Base-by-base conservation (phyloP, 176 grass and related monocot genomes). In the Raddia guianensis region DNA sequence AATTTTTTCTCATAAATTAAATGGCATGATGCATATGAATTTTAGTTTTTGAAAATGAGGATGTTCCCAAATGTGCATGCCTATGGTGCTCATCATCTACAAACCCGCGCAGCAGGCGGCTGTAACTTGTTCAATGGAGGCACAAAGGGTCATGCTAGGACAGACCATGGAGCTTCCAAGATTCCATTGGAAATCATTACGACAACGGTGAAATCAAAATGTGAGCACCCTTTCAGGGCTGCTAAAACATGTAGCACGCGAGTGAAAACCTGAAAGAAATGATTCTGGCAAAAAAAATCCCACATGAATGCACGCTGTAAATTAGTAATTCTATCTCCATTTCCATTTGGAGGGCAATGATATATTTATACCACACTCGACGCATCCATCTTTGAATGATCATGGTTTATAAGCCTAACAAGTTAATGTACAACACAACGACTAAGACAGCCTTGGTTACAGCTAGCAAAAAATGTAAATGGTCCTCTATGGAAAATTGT, bases 371-470 rank as follows among this genome's bases (percentile, higher is more conserved):
- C 68, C 73, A 88, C 68, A 74, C 34, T 67, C 11, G 37, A 62
- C 0, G 50, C 56, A 33, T 37, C 48, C 52, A 63, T 69, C 46
- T 75, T 65, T 73, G 34, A 82, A 78, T n/a, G 46, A 86, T 73
- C 51, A 84, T 69, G 64, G 56, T 80, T 89, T 66, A 67, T 89
- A 81, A 81, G 78, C 66, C 73, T 78, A 89, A 64, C 58, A 86
- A 86, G 73, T 82, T 72, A 90, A 77, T 86, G 78, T 90, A 86
- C 88, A 90, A 73, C 83, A 89, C 51, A 64, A 34, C 52, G 13
- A 70, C 86, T 78, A 80, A 35, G n/a, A 61, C 2, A 4, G 51
- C 53, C 61, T 66, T 55, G 45, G 78, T 70, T 66, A 72, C 11
- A 86, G 35, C 43, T 68, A 86, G 16, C 46, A 58, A 75, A 56